Base-by-base conservation (phyloP, 169 alveolate species). In the Eimeria necatrix region DNA sequence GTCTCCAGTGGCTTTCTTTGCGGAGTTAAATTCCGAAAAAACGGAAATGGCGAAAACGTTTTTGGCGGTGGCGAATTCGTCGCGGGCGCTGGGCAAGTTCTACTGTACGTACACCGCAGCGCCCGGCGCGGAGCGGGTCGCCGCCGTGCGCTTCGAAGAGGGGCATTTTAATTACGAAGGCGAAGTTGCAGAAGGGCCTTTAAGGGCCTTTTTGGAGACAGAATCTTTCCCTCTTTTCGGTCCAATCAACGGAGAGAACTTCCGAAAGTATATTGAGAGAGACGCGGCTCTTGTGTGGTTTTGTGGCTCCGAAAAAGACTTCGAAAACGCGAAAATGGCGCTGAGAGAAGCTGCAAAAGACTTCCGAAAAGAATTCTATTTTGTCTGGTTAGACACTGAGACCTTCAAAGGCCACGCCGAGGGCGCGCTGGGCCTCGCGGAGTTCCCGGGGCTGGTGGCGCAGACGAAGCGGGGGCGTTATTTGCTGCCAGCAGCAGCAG, bases 141-240 rank as follows among this genome's bases (percentile, higher is more conserved):
- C 93, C 64, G 95, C 94, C 22, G 87, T 94, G 51, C 96, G 94
- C 68, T 83, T 52, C 93, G 97, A 93, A 56, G 97, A 95, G 95
- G 97, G 94, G 14, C 73, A 96, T 22, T 96, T 76, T 0, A 41
- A 46, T 6, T 74, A 87, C 86, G 94, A 95, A 18, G 96, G 94
- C 96, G 94, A 94, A 49, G 92, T 96, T 49, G 46, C 32, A 10
- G 97, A 96, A 9, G 97, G 91, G 80, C 85, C 96, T 52, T n/a
- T n/a, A n/a, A 95, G 96, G 92, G 88, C 94, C 14, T 96, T 94
- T 93, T 87, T 96, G 0, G 95, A 92, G 46, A 32, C 70, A 16
- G 95, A 96, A 91, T 89, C 96, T 49, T 95, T 95, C 51, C 98
- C 98, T n/a, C 94, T 95, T 52, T 96, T 96, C 73, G 96, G 97